A percentile compares a stretch with the other conserved stretches of the same genome.
Conservation (phyloP, 345 rosid species). For the Hibiscus mutabilis region DNA sequence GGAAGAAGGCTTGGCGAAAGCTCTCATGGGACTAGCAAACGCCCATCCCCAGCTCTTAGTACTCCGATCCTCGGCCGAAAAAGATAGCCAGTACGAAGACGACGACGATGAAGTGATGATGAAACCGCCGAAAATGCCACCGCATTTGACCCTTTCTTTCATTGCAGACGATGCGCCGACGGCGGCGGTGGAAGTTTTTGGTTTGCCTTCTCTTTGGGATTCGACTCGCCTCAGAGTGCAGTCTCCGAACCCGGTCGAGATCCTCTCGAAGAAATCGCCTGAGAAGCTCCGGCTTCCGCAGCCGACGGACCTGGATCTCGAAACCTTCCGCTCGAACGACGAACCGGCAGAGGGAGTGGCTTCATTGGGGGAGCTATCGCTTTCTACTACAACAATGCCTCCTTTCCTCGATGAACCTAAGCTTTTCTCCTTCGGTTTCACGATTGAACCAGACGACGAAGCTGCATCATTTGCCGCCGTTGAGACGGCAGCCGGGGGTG, state of each 20-base stretch:
- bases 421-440: constrained; percentile 30
- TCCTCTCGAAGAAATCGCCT: constrained; percentile 93
- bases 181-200: constrained; percentile 16
- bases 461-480: background rate
- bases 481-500: background rate
- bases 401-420: constrained; percentile 41
- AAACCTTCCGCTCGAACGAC: constrained; percentile 75
- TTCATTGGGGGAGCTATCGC: constrained; percentile 44
- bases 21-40: constrained; percentile 93
- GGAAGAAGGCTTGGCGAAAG: constrained; percentile 44
- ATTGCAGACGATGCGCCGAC: constrained; percentile 25
- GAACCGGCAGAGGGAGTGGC: constrained; percentile 41
- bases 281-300: constrained; percentile 98
- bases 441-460: constrained; percentile 14
- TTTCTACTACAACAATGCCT: constrained; percentile 38
- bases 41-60: constrained; percentile 84
- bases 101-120: constrained; percentile 70
- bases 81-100: constrained; percentile 66
- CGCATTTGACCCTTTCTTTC: constrained; percentile 81
- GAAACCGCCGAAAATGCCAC: constrained; percentile 95
- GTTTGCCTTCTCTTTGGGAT: constrained; percentile 88
- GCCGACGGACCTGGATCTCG: constrained; percentile 98
- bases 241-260: constrained; percentile 95
- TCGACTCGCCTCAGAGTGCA: constrained; percentile 91
- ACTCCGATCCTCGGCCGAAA: constrained; percentile 43